These are phyloP conservation scores for Golubevia sp. DNA, from an alignment of 1,284 basidiomycete genomes.

Conservation along the genomic window DNA sequence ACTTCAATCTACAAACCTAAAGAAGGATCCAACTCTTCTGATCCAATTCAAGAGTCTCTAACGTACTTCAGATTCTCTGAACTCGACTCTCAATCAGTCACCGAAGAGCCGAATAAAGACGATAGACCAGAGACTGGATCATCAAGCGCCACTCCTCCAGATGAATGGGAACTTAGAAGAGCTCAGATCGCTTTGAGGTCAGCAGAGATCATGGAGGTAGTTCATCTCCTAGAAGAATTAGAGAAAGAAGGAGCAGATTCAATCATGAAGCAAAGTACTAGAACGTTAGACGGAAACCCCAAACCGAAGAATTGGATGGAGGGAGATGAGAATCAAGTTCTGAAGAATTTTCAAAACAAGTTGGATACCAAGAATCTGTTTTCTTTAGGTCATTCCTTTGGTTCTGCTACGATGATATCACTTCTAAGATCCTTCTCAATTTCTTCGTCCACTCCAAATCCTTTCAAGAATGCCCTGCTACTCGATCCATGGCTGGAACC, in stretches of 20 bases:
- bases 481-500: slow-evolving; percentile 31
- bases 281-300: slow-evolving; percentile 3
- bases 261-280: slow-evolving; percentile 3
- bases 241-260: slow-evolving; percentile 17
- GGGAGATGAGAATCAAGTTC: slow-evolving; percentile 11
- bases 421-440: slow-evolving; percentile 20
- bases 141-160: background rate
- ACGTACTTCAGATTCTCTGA: slow-evolving; percentile 33
- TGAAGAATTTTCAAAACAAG: slow-evolving; percentile 17
- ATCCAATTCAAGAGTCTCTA: slow-evolving; percentile 2
- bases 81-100: slow-evolving; percentile 8
- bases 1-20: slow-evolving; percentile 21
- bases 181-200: slow-evolving; percentile 37
- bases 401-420: slow-evolving; percentile 13
- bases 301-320: slow-evolving; percentile 11
- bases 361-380: slow-evolving; percentile 24
- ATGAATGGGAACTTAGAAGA: slow-evolving; percentile 17
- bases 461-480: slow-evolving; percentile 26
- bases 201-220: slow-evolving; percentile 30
- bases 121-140: slow-evolving; percentile 15
- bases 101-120: slow-evolving; percentile 1
- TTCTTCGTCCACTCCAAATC: slow-evolving; percentile 13
- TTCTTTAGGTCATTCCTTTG: slow-evolving; percentile 42
- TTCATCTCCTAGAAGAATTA: slow-evolving; percentile 21
- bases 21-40: background rate